Conservation (phyloP, 129 eudicot genomes). For the Mikania micrantha region DNA sequence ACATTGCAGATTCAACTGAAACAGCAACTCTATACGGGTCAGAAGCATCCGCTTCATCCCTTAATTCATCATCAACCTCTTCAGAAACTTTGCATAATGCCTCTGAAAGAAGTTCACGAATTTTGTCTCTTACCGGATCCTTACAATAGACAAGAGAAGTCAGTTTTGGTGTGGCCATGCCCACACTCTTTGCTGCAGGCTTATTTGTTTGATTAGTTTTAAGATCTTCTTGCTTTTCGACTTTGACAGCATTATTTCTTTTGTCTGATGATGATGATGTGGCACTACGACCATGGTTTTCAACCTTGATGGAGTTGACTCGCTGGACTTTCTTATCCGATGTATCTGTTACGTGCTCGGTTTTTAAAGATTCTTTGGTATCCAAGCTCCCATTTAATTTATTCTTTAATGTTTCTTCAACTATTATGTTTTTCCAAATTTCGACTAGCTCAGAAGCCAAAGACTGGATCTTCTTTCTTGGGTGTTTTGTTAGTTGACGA, state of each 20-base stretch:
- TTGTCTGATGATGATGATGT: conserved; percentile 25
- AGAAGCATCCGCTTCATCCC: conserved; percentile 37
- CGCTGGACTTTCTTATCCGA: conserved; percentile 13
- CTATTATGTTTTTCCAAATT: conserved; percentile 72
- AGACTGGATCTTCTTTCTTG: conserved; percentile 63
- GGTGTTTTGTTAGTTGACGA: conserved; percentile 79
- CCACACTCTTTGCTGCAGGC: conserved; percentile 17
- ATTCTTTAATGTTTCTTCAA: conserved; percentile 52
- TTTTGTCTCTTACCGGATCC: conserved; percentile 62
- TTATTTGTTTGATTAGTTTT: conserved; percentile 23
- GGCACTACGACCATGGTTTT: conserved; percentile 16
- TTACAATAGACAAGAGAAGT: conserved; percentile 50
- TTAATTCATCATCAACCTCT: conserved; percentile 58
- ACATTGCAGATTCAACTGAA: conserved; percentile 73
- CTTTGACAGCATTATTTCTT: conserved; percentile 30
- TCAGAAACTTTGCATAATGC: conserved; percentile 57
- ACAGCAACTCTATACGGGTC: conserved; percentile 81
- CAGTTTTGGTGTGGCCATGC: conserved; percentile 46
- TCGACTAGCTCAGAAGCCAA: conserved; percentile 64
- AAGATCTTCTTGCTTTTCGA: conserved; percentile 30
- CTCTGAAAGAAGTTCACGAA: conserved; percentile 72
- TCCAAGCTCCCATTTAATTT: conserved; percentile 46
- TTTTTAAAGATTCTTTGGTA: conserved; percentile 22
- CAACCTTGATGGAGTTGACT: conserved; percentile 42
- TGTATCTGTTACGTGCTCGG: conserved; percentile 19